These are phyloP conservation scores for Rhizopus sp. DNA, from an alignment of 371 early-diverging fungal genomes.

Conservation along the genomic window DNA sequence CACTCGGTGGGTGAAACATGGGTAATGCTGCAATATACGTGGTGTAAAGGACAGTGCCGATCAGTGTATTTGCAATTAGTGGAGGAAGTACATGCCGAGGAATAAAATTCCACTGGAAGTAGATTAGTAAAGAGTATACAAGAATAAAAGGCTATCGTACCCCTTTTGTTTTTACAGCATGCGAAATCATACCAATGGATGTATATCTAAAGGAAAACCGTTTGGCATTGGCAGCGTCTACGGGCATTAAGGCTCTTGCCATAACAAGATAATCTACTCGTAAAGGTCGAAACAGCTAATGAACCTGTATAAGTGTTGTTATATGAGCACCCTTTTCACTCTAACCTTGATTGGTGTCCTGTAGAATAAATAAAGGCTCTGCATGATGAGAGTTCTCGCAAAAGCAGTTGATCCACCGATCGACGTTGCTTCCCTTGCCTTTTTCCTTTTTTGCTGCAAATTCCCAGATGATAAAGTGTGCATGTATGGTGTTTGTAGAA, in stretches of 20 bases:
- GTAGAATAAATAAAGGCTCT: slow-evolving; percentile 74
- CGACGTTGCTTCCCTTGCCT: slow-evolving; percentile 51
- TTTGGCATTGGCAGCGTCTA: slow-evolving; percentile 36
- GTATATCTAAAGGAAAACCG: slow-evolving; percentile 65
- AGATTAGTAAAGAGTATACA: background rate
- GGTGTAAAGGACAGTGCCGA: slow-evolving; percentile 71
- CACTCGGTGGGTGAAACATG: slow-evolving; percentile 58
- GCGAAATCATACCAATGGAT: slow-evolving; percentile 72
- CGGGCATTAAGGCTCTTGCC: slow-evolving; percentile 72
- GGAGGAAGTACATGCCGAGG: slow-evolving; percentile 77
- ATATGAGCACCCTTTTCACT: background rate
- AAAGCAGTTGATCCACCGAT: slow-evolving; percentile 64
- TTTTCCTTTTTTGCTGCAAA: slow-evolving; percentile 33
- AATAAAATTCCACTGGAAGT: slow-evolving; percentile 59
- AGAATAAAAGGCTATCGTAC: slow-evolving; percentile 21
- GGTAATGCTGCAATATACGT: slow-evolving; percentile 61
- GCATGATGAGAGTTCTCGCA: slow-evolving; percentile 63
- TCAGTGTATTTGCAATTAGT: slow-evolving; percentile 69
- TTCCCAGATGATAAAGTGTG: background rate
- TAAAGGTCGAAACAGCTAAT: slow-evolving; percentile 74
- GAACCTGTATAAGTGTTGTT: slow-evolving; percentile 2
- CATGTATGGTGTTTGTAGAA: slow-evolving; percentile 19
- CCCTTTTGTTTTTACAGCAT: slow-evolving; percentile 69
- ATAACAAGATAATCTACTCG: slow-evolving; percentile 80
- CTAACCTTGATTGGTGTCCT: slow-evolving; percentile 75